Evolutionary conservation across 768 basidiomycete species (phyloP), one percentile per base, ranked within the genome.

Genomic region (Suillus subluteus): DNA sequence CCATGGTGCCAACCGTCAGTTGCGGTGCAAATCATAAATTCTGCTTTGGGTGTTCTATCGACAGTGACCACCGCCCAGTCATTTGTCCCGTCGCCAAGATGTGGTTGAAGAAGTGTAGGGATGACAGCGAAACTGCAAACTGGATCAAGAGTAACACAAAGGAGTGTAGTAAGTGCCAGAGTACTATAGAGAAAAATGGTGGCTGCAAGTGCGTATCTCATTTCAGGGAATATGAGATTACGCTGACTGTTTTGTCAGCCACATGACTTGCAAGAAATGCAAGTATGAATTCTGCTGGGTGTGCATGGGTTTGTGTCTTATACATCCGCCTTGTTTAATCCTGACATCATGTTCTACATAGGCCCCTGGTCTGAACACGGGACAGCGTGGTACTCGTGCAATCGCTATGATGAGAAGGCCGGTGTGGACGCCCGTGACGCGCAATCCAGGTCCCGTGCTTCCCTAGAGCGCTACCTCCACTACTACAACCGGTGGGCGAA

Each of bases 221-320:
- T 63, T 55, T 65, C 26, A 11, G 13, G 55, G 32, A 35, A 43
- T 61, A 38, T 65, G 18, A 40, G 63, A 50, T 30, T 65, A 62
- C 66, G 54, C 71, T 72, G 43, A 74, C 63, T 38, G 26, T 35
- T 23, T 30, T 66, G 48, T 11, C 69, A 98, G 96, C 83, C 98
- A 99, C 78, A 99, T 99, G 97, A 99, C 97, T 23, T 99, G 98
- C 84, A 97, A 98, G 86, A 99, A 98, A 81, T 99, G 98, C 86
- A 97, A 95, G 74, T 88, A 95, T 71, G 94, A 95, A 82, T 99
- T 98, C 78, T 99, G 98, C 77, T 99, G 98, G 98, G 96, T 99
- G 48, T 99, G 98, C 81, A 98, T 98, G 96, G 97, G 92, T 87
- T 73, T 54, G 76, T 66, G 38, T n/a, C 18, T 62, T 58, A 63